Base-by-base conservation (phyloP, 352 stramenopile species). In the Globisporangium radiosum region DNA sequence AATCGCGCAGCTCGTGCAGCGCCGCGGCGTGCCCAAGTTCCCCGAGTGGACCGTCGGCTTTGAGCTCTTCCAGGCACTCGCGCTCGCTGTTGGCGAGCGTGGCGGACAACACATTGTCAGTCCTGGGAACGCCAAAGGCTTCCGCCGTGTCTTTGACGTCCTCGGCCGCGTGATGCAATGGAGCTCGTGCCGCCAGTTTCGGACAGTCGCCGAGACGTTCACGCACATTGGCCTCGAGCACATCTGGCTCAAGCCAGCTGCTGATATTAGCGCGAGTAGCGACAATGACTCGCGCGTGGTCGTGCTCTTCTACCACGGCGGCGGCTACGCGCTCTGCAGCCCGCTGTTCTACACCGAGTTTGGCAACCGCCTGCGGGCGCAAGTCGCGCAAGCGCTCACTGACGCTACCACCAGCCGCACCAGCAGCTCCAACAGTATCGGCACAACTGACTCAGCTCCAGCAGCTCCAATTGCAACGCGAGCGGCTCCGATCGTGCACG, bases 291-390 rank as follows among this genome's bases (percentile, higher is more conserved):
- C 39, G 38, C 57, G 56, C 4, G 49, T 73, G 2, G 69, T 81
- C 15, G 66, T 88, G 47, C 66, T 88, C 17, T 86, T 75, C 57
- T 78, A 64, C 61, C 75, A 88, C 55, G 78, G 78, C 45, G 78
- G 75, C 2, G 75, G 69, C 14, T 86, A 78, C 55, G 63, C 70
- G 0, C 56, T 86, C 15, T 59, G 74, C 7, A 76, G 65, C 59
- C 75, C 77, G 9, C 59, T 59, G 2, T 64, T 78, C 57, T 82
- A 81, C 59, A 68, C 70, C 33, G 48, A 45, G 4, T 70, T 77
- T 49, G 70, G 59, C 39, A 69, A 63, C 13, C 39, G 61, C 5
- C 57, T 83, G 36, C 53, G 49, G 17, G 50, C 56, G 0, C 56
- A 63, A 33, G 57, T 71, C 54, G 68, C 62, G 5, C 54, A 74